These are phyloP conservation scores for Tulasnella sp. DNA, from an alignment of 768 basidiomycete genomes.

Conservation along the genomic window DNA sequence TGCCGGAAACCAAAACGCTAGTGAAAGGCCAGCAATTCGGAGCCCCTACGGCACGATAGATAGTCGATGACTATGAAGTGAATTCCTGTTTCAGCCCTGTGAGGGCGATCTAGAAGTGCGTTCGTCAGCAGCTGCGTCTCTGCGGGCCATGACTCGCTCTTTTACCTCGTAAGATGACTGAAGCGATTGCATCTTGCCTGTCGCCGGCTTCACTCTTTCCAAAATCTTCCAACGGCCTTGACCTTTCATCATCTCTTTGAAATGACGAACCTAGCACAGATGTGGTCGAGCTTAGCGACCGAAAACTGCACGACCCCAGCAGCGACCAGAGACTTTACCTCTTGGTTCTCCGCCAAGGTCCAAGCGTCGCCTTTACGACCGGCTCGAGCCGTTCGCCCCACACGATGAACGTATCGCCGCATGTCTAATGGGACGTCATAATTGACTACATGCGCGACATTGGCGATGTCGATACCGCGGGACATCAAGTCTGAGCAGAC, in stretches of 20 bases:
- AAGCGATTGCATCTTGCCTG: conserved; percentile 57
- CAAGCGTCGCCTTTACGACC: conserved; percentile 86
- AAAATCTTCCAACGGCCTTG: conserved; percentile 68
- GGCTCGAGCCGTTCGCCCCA: conserved; percentile 92
- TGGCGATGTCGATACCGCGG: conserved; percentile 90
- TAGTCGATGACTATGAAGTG: neutral
- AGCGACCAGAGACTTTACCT: conserved; percentile 46
- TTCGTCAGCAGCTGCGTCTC: neutral
- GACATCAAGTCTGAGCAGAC: conserved; percentile 97
- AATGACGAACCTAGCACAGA: conserved; percentile 67
- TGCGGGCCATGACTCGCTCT: neutral
- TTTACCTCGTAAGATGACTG: conserved; percentile 63
- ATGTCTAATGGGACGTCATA: conserved; percentile 98
- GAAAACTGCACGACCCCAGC: neutral
- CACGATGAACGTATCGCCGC: conserved; percentile 96
- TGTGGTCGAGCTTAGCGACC: neutral
- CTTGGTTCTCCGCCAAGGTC: conserved; percentile 93
- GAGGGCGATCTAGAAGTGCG: neutral
- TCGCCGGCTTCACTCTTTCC: conserved; percentile 61
- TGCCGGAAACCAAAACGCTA: neutral
- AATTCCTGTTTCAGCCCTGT: neutral
- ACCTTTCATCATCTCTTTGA: conserved; percentile 74
- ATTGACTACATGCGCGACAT: conserved; percentile 88
- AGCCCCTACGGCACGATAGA: neutral
- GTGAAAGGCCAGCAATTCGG: neutral